These are phyloP conservation scores for Kingdonia uniflora DNA, from an alignment of 164 flowering plant species.

Conservation along the genomic window DNA sequence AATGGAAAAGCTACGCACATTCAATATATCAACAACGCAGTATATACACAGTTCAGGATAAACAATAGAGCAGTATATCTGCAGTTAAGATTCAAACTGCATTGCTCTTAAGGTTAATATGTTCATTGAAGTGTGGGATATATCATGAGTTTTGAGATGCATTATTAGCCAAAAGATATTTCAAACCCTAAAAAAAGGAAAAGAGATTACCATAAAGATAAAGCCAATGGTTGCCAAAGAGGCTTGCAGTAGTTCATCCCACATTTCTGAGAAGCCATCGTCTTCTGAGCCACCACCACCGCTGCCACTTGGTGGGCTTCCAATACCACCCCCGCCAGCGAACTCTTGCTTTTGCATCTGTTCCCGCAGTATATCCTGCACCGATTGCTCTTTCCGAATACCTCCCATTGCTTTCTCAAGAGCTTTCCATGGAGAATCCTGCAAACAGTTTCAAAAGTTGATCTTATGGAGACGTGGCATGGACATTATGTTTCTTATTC, in stretches of 20 bases:
- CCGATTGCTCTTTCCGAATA: slow-evolving; percentile 34
- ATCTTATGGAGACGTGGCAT: not conserved
- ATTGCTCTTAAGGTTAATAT: too few species aligned
- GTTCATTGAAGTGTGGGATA: too few species aligned
- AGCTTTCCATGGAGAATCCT: slow-evolving; percentile 65
- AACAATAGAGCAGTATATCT: too few species aligned
- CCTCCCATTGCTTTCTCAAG: slow-evolving; percentile 46
- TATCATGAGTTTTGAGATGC: not conserved
- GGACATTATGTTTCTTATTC: not conserved
- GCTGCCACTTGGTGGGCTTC: slow-evolving; percentile 24
- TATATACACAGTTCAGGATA: too few species aligned
- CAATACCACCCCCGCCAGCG: slow-evolving; percentile 35
- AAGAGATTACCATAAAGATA: slow-evolving; percentile 44
- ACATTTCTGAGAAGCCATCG: slow-evolving; percentile 32
- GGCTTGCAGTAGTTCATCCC: slow-evolving; percentile 66
- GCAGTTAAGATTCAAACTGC: too few species aligned
- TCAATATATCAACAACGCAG: too few species aligned
- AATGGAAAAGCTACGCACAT: too few species aligned
- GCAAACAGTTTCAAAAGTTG: slow-evolving; percentile 2
- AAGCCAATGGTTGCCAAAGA: slow-evolving; percentile 55
- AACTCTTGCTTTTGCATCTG: slow-evolving; percentile 55
- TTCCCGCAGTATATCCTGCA: slow-evolving; percentile 53
- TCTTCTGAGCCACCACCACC: slow-evolving; percentile 44
- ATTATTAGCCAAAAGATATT: not conserved
- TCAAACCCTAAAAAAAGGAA: not conserved